A percentile compares a stretch with the other conserved stretches of the same genome.
Evolutionary conservation across 2,329 filamentous ascomycete species (phyloP).

Genomic region (Cladosporium sphaerospermum): DNA sequence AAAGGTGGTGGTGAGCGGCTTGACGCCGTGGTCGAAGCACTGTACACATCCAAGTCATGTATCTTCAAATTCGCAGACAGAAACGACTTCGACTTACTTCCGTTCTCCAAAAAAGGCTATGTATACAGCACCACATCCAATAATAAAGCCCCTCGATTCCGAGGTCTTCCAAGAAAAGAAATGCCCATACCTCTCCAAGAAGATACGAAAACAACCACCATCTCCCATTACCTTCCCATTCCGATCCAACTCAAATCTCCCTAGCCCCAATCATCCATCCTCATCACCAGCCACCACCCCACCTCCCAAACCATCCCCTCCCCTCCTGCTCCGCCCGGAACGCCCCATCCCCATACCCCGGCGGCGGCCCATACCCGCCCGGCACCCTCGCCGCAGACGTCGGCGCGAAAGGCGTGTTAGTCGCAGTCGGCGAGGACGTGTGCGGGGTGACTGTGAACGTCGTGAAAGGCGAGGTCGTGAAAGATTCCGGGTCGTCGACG

Average conservation of each 20-base stretch:
- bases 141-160: background rate
- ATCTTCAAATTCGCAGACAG: background rate
- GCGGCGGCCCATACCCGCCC: constrained; percentile 9
- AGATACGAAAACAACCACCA: background rate
- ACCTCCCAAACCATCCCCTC: constrained; percentile 7
- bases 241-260: background rate
- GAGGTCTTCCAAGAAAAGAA: background rate
- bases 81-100: background rate
- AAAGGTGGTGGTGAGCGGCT: background rate
- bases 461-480: constrained; percentile 12
- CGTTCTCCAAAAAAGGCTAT: background rate
- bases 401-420: constrained; percentile 14
- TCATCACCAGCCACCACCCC: constrained; percentile 5
- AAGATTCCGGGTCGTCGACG: constrained; percentile 1
- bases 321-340: background rate
- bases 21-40: too few species aligned
- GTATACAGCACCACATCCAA: background rate
- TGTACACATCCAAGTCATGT: background rate
- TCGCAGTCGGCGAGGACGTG: background rate
- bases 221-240: background rate
- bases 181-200: background rate
- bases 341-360: constrained; percentile 10
- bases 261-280: background rate
- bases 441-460: background rate
- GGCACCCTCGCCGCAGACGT: constrained; percentile 8